Percentiles rank a stretch among this genome's conserved stretches.
phyloP scores from a whole-genome alignment of 139 green algal genomes.

The Micromonas commoda region DNA sequence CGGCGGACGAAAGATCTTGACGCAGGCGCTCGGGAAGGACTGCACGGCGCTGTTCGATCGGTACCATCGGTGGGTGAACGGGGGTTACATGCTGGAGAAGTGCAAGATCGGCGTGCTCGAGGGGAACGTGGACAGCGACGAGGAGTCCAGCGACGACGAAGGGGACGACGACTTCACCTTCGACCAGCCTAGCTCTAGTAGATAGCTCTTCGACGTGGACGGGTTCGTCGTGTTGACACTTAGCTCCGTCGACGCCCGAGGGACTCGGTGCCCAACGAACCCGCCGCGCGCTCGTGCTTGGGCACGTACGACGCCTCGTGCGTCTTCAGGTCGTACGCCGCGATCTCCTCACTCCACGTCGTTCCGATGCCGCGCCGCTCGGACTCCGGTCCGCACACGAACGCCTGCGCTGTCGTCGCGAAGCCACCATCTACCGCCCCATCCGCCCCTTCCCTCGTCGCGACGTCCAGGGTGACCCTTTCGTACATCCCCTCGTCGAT shows the following conservation, averaged over 20 bases:
- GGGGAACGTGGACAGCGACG: background rate
- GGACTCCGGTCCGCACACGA: conserved; percentile 3
- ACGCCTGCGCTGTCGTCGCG: background rate
- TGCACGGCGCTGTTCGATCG: conserved; percentile 81
- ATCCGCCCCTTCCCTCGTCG: no score
- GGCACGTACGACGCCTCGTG: conserved; percentile 19
- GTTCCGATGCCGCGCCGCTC: background rate
- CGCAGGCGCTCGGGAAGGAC: conserved; percentile 62
- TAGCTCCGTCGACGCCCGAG: no score
- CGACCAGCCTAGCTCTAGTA: no score
- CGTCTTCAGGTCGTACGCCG: background rate
- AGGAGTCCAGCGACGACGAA: background rate
- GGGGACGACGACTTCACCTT: background rate
- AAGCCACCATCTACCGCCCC: no score
- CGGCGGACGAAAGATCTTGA: conserved; percentile 48
- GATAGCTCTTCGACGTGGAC: no score
- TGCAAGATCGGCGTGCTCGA: conserved; percentile 62
- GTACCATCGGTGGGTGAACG: conserved; percentile 90
- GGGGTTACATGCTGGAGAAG: conserved; percentile 66
- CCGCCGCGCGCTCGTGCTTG: background rate
- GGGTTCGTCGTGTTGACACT: no score
- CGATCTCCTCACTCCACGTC: background rate
- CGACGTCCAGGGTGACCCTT: no score
- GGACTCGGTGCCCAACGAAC: background rate
- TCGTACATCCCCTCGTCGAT: conserved; percentile 32